These are phyloP conservation scores for Coniferiporia sulphurascens DNA, from an alignment of 1,284 basidiomycete species.

Conservation along the genomic window DNA sequence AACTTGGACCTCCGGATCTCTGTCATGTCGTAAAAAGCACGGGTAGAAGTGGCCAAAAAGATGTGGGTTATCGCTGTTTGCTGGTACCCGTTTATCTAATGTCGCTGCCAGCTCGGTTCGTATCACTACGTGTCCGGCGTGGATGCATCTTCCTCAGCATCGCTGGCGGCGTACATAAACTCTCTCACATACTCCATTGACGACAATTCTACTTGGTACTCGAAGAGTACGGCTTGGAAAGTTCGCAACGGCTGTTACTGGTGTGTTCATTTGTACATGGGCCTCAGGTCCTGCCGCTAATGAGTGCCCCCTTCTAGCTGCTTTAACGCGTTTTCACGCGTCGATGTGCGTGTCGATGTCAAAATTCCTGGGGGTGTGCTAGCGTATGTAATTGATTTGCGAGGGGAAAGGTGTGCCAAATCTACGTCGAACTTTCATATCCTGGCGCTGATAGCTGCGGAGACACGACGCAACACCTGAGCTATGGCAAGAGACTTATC, in stretches of 20 bases:
- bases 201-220: slow-evolving; percentile 90
- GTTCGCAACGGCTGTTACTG: slow-evolving; percentile 94
- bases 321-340: slow-evolving; percentile 97
- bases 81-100: slow-evolving; percentile 10
- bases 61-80: slow-evolving; percentile 50
- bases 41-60: slow-evolving; percentile 77
- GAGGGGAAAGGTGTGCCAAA: slow-evolving; percentile 79
- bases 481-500: slow-evolving; percentile 96
- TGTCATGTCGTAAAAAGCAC: slow-evolving; percentile 95
- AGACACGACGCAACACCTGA: slow-evolving; percentile 91
- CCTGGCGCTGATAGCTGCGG: slow-evolving; percentile 8
- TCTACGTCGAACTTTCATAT: neutral
- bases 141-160: slow-evolving; percentile 95
- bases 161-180: slow-evolving; percentile 97
- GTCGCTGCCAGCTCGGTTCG: slow-evolving; percentile 66
- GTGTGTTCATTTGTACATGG: slow-evolving; percentile 38
- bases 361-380: slow-evolving; percentile 97
- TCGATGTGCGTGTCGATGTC: slow-evolving; percentile 96
- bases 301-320: slow-evolving; percentile 50
- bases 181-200: slow-evolving; percentile 94
- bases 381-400: slow-evolving; percentile 90
- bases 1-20: slow-evolving; percentile 95
- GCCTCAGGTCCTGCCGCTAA: neutral
- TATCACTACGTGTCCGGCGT: slow-evolving; percentile 97
- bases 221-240: slow-evolving; percentile 84